Base-by-base conservation (phyloP, 2,329 filamentous ascomycete genomes). In the Thielaviopsis musarum region DNA sequence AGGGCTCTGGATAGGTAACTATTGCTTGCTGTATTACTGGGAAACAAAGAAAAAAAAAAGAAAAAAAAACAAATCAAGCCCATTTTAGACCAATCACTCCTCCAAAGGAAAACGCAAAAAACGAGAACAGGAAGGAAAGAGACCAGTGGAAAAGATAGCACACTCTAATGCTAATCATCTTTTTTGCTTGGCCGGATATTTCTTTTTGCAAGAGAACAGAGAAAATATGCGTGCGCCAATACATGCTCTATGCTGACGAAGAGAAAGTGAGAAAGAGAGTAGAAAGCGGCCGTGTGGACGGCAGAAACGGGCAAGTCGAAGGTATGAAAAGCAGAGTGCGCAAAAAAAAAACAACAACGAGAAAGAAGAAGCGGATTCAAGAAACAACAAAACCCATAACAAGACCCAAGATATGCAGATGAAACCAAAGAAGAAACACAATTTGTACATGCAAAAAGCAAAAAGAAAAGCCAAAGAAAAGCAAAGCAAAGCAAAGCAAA, bases 61-160 rank as follows among this genome's bases (percentile, higher is more conserved):
- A 28, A 30, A 52, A 53, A 59, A 51, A 51, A 59, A 58, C 30
- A 67, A 71, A 71, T 34, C 26, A 52, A 30, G 41, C 57, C 49
- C 28, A 52, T 45, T 48, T 53, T 59, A 30, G 26, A 41, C 53
- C 52, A 52, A 48, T 56, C 26, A 26, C 19, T 58, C 55, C 51
- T 34, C 45, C 28, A 49, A 34, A 30, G 10, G 26, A 53, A 19
- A 60, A 59, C 55, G 55, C 21, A 38, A 60, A 34, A 59, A 52
- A 28, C 13, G 45, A 60, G 30, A 54, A 54, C 22, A 54, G n/a
- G 51, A 48, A 21, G 48, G 24, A 22, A 61, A 53, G 21, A 55
- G 52, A 58, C 58, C 28, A 55, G 59, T 54, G 45, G n/a, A 49
- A 49, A 49, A n/a, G 19, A 57, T 45, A 45, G 38, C 57, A 45